phyloP scores from a whole-genome alignment of 2,329 filamentous ascomycete genomes.

The Fusarium domesticum region DNA sequence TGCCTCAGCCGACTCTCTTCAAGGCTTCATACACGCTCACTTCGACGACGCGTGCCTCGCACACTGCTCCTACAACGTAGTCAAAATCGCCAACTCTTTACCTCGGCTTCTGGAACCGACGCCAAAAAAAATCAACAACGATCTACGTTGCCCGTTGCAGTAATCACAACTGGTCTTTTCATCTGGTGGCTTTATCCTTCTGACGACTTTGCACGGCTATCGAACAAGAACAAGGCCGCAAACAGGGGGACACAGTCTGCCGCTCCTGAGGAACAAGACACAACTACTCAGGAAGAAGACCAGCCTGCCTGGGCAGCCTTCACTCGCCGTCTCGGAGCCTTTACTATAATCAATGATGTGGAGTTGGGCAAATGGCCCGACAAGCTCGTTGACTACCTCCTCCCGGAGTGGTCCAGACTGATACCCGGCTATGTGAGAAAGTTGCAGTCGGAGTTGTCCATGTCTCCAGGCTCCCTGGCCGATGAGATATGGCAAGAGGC shows the following conservation, averaged over 20 bases:
- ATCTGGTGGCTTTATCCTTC: slow-evolving; percentile 45
- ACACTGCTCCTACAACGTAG: slow-evolving; percentile 12
- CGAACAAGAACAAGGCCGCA: slow-evolving; percentile 14
- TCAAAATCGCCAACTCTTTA: slow-evolving; percentile 18
- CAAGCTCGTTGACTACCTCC: slow-evolving; percentile 64
- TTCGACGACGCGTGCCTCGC: slow-evolving; percentile 16
- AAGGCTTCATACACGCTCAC: slow-evolving; percentile 14
- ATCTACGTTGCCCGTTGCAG: slow-evolving; percentile 31
- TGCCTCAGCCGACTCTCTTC: slow-evolving; percentile 18
- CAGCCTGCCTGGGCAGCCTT: slow-evolving; percentile 49
- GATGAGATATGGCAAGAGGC: slow-evolving; percentile 94
- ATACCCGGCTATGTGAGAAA: slow-evolving; percentile 77
- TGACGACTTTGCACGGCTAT: slow-evolving; percentile 41
- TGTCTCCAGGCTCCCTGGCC: slow-evolving; percentile 82
- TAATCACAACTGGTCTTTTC: slow-evolving; percentile 38
- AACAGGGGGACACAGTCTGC: slow-evolving; percentile 7
- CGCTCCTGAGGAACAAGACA: slow-evolving; percentile 17
- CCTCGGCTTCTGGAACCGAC: slow-evolving; percentile 13
- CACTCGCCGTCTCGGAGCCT: slow-evolving; percentile 46
- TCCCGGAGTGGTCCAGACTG: slow-evolving; percentile 78
- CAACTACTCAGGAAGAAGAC: slow-evolving; percentile 22
- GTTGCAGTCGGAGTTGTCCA: slow-evolving; percentile 81
- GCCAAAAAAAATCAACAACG: slow-evolving; percentile 22
- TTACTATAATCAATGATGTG: slow-evolving; percentile 53
- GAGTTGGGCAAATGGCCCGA: slow-evolving; percentile 56